Evolutionary conservation across 1,284 basidiomycete genomes (phyloP), one percentile per base, ranked within the genome.

Genomic region (Ganoderma multipileum): DNA sequence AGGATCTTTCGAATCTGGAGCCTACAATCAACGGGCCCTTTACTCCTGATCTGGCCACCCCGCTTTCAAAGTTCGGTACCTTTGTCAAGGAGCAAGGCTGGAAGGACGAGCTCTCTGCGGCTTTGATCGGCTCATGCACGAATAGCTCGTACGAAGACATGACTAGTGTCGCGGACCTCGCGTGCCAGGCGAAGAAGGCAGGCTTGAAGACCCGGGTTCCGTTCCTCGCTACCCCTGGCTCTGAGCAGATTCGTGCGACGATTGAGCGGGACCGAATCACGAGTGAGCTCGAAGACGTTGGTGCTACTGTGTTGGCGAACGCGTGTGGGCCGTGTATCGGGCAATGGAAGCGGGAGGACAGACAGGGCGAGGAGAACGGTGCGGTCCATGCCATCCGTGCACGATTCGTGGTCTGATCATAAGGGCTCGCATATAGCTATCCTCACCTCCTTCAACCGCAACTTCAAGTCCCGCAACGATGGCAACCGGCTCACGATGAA

Each of bases 311-410:
- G 18, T 85, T 99, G 39, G 97, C 98, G 16, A 99, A 99, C 80
- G 98, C 98, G 1, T 99, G 98, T 76, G 98, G 98, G 64, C 98
- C 98, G 39, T 99, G 98, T 80, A 99, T 99, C 75, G 98, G 98
- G 50, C 98, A 99, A 89, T 99, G 98, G 98, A 96, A 99, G 81
- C 90, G 98, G 55, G 91, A 93, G 66, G 96, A 97, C 73, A 91
- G 92, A 76, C 89, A 95, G 79, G 92, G 89, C 66, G 93, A 98
- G 81, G 94, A 98, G 78, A 99, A 99, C 78, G 95, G 94, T 93
- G 71, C 65, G 84, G 30, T 30, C 33, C 23, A 26, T n/a, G 18
- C 7, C 7, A 47, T 23, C 12, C 8, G 0, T 28, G n/a, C 59
- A 11, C 33, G 3, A 54, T 16, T 26, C 12, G 36, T 60, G 26